phyloP scores from a whole-genome alignment of 495 filamentous ascomycete species.

The Durotheca rogersii region DNA sequence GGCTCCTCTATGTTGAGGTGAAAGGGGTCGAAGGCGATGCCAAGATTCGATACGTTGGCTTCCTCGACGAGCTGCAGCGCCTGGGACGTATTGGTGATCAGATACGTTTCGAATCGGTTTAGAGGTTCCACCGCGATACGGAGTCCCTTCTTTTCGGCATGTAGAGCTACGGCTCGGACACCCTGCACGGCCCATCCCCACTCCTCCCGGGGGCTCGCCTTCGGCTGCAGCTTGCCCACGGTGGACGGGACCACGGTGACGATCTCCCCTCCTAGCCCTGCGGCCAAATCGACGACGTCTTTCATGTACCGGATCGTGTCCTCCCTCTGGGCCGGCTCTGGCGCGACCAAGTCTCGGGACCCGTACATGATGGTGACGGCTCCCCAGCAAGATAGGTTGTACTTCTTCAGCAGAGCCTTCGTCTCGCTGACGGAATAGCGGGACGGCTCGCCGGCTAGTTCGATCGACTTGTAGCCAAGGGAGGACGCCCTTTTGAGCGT shows the following conservation, averaged over 20 bases:
- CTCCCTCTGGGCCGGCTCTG: conserved; percentile 17
- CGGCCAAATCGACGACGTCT: conserved; percentile 22
- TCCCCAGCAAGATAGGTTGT: conserved; percentile 27
- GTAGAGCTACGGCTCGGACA: conserved; percentile 20
- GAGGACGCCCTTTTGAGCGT: conserved; percentile 26
- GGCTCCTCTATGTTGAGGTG: conserved; percentile 35
- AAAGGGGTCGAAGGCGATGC: conserved; percentile 34
- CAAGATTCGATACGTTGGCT: conserved; percentile 21
- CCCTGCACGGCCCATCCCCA: conserved; percentile 36
- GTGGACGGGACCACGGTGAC: conserved; percentile 29
- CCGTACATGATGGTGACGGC: conserved; percentile 35
- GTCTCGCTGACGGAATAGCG: conserved; percentile 26
- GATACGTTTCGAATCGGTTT: conserved; percentile 35
- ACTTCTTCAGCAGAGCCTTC: conserved; percentile 23
- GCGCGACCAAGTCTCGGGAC: conserved; percentile 27
- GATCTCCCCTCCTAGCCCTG: conserved; percentile 30
- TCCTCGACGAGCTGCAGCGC: conserved; percentile 27
- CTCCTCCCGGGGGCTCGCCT: conserved; percentile 19
- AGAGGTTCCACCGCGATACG: conserved; percentile 31
- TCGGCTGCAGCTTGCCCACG: conserved; percentile 33
- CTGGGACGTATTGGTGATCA: conserved; percentile 30
- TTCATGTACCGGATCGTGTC: conserved; percentile 35
- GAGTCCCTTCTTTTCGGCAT: conserved; percentile 21
- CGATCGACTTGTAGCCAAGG: conserved; percentile 35
- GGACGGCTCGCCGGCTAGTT: conserved; percentile 35